Conservation (phyloP, 2,329 filamentous ascomycete genomes). For the Colletotrichum orbiculare region DNA sequence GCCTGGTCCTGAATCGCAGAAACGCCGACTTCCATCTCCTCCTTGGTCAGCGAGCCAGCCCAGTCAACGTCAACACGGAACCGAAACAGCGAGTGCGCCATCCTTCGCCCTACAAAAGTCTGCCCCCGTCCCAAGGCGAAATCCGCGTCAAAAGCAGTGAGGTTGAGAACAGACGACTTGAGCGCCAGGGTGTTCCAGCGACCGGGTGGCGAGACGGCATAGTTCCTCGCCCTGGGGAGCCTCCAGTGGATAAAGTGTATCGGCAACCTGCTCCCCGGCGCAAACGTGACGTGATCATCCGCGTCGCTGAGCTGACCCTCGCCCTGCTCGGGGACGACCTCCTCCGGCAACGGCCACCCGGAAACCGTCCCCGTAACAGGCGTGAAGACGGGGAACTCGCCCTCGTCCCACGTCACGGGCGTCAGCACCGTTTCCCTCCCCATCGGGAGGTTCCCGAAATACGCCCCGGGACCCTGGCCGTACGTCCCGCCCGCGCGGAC, state of each 20-base stretch:
- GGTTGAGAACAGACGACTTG: constrained; percentile 60
- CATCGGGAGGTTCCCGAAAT: constrained; percentile 48
- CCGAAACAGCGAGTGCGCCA: constrained; percentile 65
- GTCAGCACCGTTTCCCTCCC: constrained; percentile 56
- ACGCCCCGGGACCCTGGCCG: constrained; percentile 50
- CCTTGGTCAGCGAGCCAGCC: constrained; percentile 41
- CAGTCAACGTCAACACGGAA: constrained; percentile 61
- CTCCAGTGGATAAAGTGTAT: constrained; percentile 68
- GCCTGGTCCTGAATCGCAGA: constrained; percentile 64
- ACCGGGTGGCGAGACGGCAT: constrained; percentile 54
- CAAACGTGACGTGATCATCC: constrained; percentile 59
- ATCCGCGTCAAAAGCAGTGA: constrained; percentile 64
- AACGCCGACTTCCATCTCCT: constrained; percentile 63
- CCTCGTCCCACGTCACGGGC: constrained; percentile 49
- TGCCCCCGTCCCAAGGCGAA: constrained; percentile 41
- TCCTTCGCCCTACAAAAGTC: constrained; percentile 64
- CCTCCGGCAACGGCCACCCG: constrained; percentile 52
- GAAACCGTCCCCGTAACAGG: constrained; percentile 44
- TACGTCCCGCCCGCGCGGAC: constrained; percentile 46
- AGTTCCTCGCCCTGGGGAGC: constrained; percentile 58
- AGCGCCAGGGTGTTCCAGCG: constrained; percentile 58
- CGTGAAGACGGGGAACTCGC: constrained; percentile 47
- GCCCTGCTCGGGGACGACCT: constrained; percentile 43
- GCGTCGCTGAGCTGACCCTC: constrained; percentile 54
- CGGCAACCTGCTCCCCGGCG: constrained; percentile 55